These are phyloP conservation scores for Chaetoceros tenuissimus DNA, from an alignment of 108 stramenopile species.

Conservation along the genomic window DNA sequence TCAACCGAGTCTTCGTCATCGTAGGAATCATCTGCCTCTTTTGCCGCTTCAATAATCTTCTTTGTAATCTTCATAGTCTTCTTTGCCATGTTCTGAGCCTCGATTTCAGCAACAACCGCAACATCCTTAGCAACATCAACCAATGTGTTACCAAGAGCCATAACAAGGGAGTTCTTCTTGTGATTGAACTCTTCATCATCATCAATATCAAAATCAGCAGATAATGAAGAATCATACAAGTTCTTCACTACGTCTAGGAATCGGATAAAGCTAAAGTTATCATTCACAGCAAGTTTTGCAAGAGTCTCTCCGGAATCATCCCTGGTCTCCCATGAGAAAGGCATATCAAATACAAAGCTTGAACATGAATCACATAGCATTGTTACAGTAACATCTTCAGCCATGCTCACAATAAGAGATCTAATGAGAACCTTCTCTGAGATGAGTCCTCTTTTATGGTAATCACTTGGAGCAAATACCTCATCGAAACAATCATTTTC, in stretches of 20 bases:
- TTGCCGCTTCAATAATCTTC: neutral
- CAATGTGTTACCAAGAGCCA: neutral
- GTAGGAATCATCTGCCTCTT: neutral
- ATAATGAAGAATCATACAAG: slow-evolving; percentile 78
- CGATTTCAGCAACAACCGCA: neutral
- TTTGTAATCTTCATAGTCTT: neutral
- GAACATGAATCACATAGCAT: slow-evolving; percentile 76
- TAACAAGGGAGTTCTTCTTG: neutral
- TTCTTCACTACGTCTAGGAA: slow-evolving; percentile 82
- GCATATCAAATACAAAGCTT: slow-evolving; percentile 73
- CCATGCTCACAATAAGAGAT: slow-evolving; percentile 74
- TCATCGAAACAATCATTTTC: slow-evolving; percentile 73
- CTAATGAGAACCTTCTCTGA: slow-evolving; percentile 78
- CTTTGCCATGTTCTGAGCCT: neutral
- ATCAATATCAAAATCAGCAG: slow-evolving; percentile 3
- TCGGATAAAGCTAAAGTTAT: slow-evolving; percentile 81
- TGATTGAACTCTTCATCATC: neutral
- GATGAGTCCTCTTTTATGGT: slow-evolving; percentile 50
- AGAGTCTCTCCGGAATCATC: slow-evolving; percentile 26
- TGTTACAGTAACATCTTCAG: slow-evolving; percentile 71
- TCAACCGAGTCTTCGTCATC: neutral
- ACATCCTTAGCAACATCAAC: neutral
- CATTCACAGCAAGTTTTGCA: slow-evolving; percentile 47
- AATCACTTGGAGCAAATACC: slow-evolving; percentile 68
- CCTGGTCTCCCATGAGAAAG: slow-evolving; percentile 69